Conservation (phyloP, 2,329 filamentous ascomycete species). For the Ophiocordyceps robertsii region DNA sequence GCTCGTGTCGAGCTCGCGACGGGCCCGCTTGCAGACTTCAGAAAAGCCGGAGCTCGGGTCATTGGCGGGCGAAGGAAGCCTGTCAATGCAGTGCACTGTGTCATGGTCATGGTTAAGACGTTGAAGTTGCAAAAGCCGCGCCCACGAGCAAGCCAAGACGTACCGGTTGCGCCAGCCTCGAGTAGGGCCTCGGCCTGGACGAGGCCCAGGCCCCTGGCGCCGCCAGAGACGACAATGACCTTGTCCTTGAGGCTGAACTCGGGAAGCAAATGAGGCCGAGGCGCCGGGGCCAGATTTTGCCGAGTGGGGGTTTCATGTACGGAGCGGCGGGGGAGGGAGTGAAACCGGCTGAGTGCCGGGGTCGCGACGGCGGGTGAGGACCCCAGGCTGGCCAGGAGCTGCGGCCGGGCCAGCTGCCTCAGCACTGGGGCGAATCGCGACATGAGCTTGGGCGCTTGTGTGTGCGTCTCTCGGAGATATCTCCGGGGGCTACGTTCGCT, state of each 20-base stretch:
- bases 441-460: slow-evolving; percentile 7
- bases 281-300: slow-evolving; percentile 8
- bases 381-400: slow-evolving; percentile 1
- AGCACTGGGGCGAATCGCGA: slow-evolving; percentile 12
- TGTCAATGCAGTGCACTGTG: slow-evolving; percentile 54
- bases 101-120: not conserved
- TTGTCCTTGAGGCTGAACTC: slow-evolving; percentile 67
- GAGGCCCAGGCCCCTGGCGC: slow-evolving; percentile 62
- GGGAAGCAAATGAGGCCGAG: slow-evolving; percentile 31
- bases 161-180: slow-evolving; percentile 62
- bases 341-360: slow-evolving; percentile 1
- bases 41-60: slow-evolving; percentile 44
- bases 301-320: slow-evolving; percentile 9
- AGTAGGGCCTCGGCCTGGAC: slow-evolving; percentile 67
- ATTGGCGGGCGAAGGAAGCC: slow-evolving; percentile 36
- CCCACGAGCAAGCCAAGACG: not conserved
- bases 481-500: not conserved
- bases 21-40: slow-evolving; percentile 48
- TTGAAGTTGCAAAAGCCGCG: no score
- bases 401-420: slow-evolving; percentile 7
- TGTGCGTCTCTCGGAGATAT: no score
- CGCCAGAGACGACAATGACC: slow-evolving; percentile 65
- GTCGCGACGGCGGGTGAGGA: slow-evolving; percentile 1
- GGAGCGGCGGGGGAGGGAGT: slow-evolving; percentile 3
- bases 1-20: slow-evolving; percentile 49